These are phyloP conservation scores for Coemansia brasiliensis DNA, from an alignment of 192 early-diverging fungal genomes.

Conservation along the genomic window DNA sequence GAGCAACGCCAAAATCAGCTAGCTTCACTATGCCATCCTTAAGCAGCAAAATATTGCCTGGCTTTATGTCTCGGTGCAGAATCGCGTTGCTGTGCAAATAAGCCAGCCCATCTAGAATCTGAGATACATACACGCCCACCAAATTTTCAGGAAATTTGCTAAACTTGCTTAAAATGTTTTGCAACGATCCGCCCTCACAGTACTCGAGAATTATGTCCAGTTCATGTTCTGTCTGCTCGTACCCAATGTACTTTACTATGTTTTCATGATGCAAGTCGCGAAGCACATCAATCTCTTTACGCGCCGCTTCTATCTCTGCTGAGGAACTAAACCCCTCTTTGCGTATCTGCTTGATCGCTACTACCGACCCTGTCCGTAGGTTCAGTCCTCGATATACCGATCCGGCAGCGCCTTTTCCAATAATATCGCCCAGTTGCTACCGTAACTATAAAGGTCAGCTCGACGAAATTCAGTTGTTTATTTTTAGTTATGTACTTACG, in stretches of 20 bases:
- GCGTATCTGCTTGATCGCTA: constrained; percentile 73
- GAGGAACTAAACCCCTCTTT: constrained; percentile 59
- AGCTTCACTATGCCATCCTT: constrained; percentile 73
- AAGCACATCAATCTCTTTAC: constrained; percentile 83
- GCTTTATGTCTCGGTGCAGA: constrained; percentile 62
- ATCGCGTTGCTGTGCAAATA: constrained; percentile 61
- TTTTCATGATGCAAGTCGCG: constrained; percentile 70
- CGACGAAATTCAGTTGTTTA: neutral
- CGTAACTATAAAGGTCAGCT: neutral
- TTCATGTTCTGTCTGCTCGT: constrained; percentile 64
- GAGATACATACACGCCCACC: constrained; percentile 68
- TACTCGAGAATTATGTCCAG: constrained; percentile 87
- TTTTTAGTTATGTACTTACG: constrained; percentile 24
- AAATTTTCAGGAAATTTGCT: constrained; percentile 71
- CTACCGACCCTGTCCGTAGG: constrained; percentile 64
- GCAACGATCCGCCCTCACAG: constrained; percentile 74
- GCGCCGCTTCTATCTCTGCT: constrained; percentile 61
- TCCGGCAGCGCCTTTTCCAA: constrained; percentile 75
- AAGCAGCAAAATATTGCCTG: constrained; percentile 67
- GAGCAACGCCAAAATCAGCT: constrained; percentile 76
- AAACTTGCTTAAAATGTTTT: constrained; percentile 70
- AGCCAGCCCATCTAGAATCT: constrained; percentile 57
- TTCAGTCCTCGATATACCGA: constrained; percentile 71
- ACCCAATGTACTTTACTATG: constrained; percentile 74
- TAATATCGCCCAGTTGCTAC: constrained; percentile 69